Evolutionary conservation across 1,284 basidiomycete genomes (phyloP).

Genomic region (Waitea zeae): DNA sequence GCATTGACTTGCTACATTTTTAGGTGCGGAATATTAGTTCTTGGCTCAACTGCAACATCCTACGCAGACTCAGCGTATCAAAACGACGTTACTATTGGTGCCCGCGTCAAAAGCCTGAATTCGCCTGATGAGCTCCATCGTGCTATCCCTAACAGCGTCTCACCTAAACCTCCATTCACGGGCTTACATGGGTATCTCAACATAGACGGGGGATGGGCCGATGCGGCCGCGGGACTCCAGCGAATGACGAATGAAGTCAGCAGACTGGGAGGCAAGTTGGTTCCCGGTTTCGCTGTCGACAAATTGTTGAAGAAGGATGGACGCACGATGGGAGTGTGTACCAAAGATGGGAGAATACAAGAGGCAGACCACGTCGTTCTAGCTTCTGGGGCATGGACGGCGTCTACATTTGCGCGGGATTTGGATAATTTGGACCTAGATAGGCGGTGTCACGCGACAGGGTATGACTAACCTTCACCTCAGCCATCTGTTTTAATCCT

Average conservation of each 20-base stretch:
- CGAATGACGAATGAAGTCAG: constrained; percentile 40
- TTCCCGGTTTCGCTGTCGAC: constrained; percentile 38
- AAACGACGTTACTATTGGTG: constrained; percentile 41
- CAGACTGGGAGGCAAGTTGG: constrained; percentile 41
- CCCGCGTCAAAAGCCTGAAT: constrained; percentile 25
- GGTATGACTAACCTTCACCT: too few species aligned
- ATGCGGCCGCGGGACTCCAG: constrained; percentile 52
- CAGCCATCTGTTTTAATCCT: too few species aligned
- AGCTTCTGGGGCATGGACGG: constrained; percentile 72
- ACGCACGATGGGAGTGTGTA: constrained; percentile 42
- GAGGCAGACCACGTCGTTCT: constrained; percentile 43
- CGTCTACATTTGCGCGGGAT: constrained; percentile 59
- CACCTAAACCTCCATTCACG: constrained; percentile 14
- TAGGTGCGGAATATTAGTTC: constrained; percentile 49
- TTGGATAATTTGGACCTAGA: constrained; percentile 30
- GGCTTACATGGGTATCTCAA: constrained; percentile 42
- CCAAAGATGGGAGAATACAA: constrained; percentile 39
- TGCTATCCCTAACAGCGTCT: constrained; percentile 27
- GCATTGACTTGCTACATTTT: too few species aligned
- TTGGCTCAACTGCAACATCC: constrained; percentile 19
- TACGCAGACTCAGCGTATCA: constrained; percentile 32
- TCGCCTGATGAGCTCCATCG: constrained; percentile 15
- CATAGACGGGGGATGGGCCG: constrained; percentile 71
- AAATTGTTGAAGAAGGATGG: constrained; percentile 23
- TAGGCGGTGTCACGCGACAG: constrained; percentile 44